Conservation (phyloP, 106 monocot species). For the Vanilla planifolia region DNA sequence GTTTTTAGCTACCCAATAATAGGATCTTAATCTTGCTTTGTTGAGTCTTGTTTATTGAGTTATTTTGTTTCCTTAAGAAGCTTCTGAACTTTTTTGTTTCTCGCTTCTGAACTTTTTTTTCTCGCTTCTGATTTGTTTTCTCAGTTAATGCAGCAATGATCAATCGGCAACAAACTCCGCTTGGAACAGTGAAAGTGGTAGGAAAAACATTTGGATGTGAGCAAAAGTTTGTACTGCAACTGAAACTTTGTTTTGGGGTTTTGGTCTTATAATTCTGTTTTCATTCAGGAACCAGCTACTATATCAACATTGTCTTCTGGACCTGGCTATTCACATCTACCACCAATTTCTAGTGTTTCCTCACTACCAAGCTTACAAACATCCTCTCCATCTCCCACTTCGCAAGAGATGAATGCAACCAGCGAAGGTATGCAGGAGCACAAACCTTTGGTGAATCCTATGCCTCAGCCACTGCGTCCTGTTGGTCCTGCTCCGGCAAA, state of each 20-base stretch:
- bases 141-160: constrained; percentile 55
- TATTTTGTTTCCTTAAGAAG: neutral
- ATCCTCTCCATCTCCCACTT: constrained; percentile 61
- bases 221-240: neutral
- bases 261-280: neutral
- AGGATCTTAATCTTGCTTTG: neutral
- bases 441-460: constrained; percentile 62
- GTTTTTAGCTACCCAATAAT: neutral
- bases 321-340: constrained; percentile 53
- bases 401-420: constrained; percentile 63
- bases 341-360: constrained; percentile 39
- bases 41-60: neutral
- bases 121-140: constrained; percentile 10
- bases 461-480: constrained; percentile 52
- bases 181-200: constrained; percentile 79
- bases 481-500: constrained; percentile 64
- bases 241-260: constrained; percentile 2
- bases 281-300: constrained; percentile 72
- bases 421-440: constrained; percentile 63
- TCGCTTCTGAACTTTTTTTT: neutral
- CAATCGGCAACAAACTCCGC: constrained; percentile 44
- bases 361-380: constrained; percentile 44
- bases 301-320: constrained; percentile 44
- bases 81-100: neutral
- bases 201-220: constrained; percentile 4